Evolutionary conservation across 805 yeast species (phyloP), one percentile per base, ranked within the genome.

Genomic region (Suhomyces xylopsoci): DNA sequence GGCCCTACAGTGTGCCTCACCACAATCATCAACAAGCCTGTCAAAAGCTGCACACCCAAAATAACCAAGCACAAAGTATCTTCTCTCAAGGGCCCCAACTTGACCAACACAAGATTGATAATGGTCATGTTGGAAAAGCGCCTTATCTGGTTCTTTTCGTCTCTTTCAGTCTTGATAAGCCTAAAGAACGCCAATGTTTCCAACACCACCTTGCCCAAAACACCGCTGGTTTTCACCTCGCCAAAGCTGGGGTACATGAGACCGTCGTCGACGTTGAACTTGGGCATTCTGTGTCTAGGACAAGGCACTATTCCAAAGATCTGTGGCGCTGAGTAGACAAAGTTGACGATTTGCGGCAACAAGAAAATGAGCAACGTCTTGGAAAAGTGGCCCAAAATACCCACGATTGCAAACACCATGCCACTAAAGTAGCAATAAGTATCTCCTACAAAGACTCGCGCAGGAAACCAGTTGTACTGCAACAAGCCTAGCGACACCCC

Each of bases 381-480:
- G 43, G 97, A 90, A 68, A 92, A 94, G 74, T 94, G 99, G 1
- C 98, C 98, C 53, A 90, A 78, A 34, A 94, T 94, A 1, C 97
- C 98, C 28, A 90, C 97, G 25, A 92, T 94, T 0, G 98, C 99
- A 69, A 94, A 91, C 0, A 94, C 96, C 99, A 94, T 94, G 3
- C 99, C 99, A 24, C 97, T 90, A 69, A 94, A 92, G 70, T 94
- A 94, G 71, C 99, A 94, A 75, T 88, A 94, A 0, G 99, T 93
- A 66, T 94, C 99, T 28, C 99, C 99, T 7, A 94, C 99, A 71
- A 94, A 94, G 1, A 90, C 98, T 52, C 73, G 73, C 0, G 99
- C 90, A 0, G 99, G 99, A 74, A 78, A 94, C 87, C 92, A 88
- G 66, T 94, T 94, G 74, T 78, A 86, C 59, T 81, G 82, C 60